Conservation (phyloP, 208 protist genomes). For the Tritrichomonas musculus region DNA sequence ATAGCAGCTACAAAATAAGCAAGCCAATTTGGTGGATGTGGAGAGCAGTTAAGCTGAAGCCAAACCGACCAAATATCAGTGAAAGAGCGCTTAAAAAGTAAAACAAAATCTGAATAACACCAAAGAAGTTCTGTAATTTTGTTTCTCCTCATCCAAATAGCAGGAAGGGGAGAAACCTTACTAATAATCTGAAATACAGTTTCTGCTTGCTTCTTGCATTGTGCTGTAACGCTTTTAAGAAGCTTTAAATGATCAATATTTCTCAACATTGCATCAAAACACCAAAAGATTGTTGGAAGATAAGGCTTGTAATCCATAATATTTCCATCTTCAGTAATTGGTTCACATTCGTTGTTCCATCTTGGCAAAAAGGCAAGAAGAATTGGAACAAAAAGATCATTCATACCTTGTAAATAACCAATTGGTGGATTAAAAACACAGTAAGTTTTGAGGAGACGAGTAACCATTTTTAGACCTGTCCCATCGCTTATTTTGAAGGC, state of each 20-base stretch:
- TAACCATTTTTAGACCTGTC: background rate
- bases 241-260: conserved; percentile 18
- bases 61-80: background rate
- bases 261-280: background rate
- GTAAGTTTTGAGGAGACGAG: background rate
- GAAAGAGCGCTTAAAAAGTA: background rate
- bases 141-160: background rate
- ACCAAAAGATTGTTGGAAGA: conserved; percentile 7
- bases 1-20: background rate
- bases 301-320: background rate
- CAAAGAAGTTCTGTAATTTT: background rate
- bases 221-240: background rate
- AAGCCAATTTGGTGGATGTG: background rate
- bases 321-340: background rate
- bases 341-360: background rate
- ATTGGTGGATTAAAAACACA: conserved; percentile 6
- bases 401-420: conserved; percentile 18
- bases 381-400: conserved; percentile 32
- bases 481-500: background rate
- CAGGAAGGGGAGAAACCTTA: background rate
- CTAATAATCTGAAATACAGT: background rate
- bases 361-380: background rate
- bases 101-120: conserved; percentile 25
- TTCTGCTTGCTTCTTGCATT: background rate
- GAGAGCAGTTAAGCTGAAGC: background rate